Base-by-base conservation (phyloP, 2,329 filamentous ascomycete species). In the Tolypocladium album region DNA sequence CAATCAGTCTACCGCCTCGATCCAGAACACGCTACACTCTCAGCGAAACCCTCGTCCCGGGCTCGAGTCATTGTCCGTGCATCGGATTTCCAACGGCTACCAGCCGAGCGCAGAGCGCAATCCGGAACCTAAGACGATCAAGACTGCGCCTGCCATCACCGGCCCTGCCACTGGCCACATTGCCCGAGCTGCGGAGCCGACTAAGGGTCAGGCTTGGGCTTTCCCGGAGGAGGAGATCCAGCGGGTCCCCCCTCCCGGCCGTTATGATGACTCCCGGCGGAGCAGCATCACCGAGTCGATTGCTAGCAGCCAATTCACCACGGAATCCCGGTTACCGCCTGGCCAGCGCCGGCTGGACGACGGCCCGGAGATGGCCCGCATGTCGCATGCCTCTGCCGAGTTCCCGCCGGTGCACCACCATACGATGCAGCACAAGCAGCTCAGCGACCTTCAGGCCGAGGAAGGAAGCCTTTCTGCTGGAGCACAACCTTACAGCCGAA, bases 181-280 rank as follows among this genome's bases (percentile, higher is more conserved):
- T 76, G 88, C 83, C 68, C 86, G 78, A 65, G 89, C 89, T 45
- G 86, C 88, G 38, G 88, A 90, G 70, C 89, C 89, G 6, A 92
- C 88, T 13, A 91, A 91, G 72, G 89, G 89, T 70, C 89, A 88
- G 70, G 87, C 89, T 5, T 93, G 89, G 89, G 89, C 89, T 65
- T 92, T 92, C 66, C 89, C 89, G 1, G 89, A 90, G 68, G 85
- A 88, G 59, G 83, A 86, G 58, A 84, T 88, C 3, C 79, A 82
- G 61, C 74, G 80, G 59, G 69, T 79, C 17, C 62, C 64, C 69
- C 61, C 76, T 73, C 42, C 79, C 65, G 55, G 59, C 47, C 75
- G 78, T 56, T 83, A 83, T 43, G 75, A 82, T 53, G 83, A 86
- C 59, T 92, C 89, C 12, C 81, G 89, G 61, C 83, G 88, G 62